Base-by-base conservation (phyloP, 2,329 filamentous ascomycete species). In the Fusarium newnesense region DNA sequence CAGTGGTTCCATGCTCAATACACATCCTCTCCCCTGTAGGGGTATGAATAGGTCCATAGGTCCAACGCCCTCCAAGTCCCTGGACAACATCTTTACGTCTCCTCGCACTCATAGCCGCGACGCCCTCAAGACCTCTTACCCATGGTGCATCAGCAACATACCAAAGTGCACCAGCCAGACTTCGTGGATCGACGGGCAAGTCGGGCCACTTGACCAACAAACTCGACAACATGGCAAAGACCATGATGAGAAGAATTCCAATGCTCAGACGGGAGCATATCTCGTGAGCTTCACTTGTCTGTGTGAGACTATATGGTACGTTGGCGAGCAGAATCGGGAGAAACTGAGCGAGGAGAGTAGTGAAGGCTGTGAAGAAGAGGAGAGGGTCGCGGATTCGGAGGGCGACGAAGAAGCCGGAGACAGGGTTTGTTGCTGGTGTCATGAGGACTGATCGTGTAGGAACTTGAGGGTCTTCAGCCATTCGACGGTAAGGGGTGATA, bases 271-370 rank as follows among this genome's bases (percentile, higher is more conserved):
- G 82, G 2, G 84, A 81, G 69, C 84, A 87, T 12, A 83, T 78
- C 1, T 77, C 78, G 40, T 85, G 83, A 3, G 84, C 80, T 11
- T 72, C 72, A 34, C 78, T 77, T 3, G 81, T 82, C 52, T 85
- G 83, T 0, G 83, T 81, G 7, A 83, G 79, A 59, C 80, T 84
- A 78, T 84, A 86, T 0, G 86, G 84, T 6, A 87, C 81, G 70
- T 86, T 87, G 75, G 84, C 81, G 4, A 88, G 80, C 2, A 85
- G 77, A 16, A 87, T 78, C 1, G 86, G 86, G 9, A 88, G 81
- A 46, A 87, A 83, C 56, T 88, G 84, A 9, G 85, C 80, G 4
- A 87, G 77, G 19, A 87, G 80, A 2, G 85, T 80, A 15, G 84
- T 82, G 21, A 83, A 76, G 1, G 84, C 82, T 8, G 84, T 81